Conservation (phyloP, 805 yeast species). For the Cyberlindnera subsufficiens region DNA sequence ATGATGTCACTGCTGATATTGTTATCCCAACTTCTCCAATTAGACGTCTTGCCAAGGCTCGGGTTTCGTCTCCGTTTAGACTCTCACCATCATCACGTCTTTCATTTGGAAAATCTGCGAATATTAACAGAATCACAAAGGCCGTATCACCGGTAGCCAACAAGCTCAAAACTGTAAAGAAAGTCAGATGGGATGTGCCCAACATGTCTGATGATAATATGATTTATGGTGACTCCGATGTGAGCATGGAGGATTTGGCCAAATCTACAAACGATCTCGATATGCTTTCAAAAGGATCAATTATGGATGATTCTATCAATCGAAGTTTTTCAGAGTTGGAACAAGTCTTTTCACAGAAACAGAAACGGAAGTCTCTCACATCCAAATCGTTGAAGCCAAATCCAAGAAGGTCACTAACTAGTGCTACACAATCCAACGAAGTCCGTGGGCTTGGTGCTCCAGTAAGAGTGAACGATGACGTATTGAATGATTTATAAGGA, state of each 20-base stretch:
- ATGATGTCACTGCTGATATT: conserved; percentile 15
- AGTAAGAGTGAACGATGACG: conserved; percentile 6
- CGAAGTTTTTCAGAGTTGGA: conserved; percentile 16
- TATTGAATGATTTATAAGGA: neutral
- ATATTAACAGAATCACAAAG: conserved; percentile 10
- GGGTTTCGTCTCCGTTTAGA: conserved; percentile 20
- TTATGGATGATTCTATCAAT: conserved; percentile 11
- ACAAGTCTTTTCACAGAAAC: conserved; percentile 10
- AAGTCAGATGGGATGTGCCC: conserved; percentile 43
- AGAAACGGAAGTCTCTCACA: conserved; percentile 22
- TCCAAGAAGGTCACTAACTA: conserved; percentile 3
- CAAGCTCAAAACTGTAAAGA: conserved; percentile 26
- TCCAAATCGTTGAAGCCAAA: conserved; percentile 18
- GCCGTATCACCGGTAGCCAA: conserved; percentile 13
- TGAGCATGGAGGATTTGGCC: conserved; percentile 22
- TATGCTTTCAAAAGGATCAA: conserved; percentile 7
- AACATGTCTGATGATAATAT: conserved; percentile 8
- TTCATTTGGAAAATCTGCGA: conserved; percentile 12
- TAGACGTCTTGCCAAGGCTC: conserved; percentile 15
- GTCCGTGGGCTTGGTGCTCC: conserved; percentile 15
- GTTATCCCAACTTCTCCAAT: conserved; percentile 23
- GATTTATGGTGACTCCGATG: conserved; percentile 17
- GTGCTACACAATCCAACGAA: neutral
- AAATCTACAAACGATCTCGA: conserved; percentile 17
- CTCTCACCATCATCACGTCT: conserved; percentile 18